Evolutionary conservation across 306 rosid genomes (phyloP).

Genomic region (Dalbergia cochinchinensis): DNA sequence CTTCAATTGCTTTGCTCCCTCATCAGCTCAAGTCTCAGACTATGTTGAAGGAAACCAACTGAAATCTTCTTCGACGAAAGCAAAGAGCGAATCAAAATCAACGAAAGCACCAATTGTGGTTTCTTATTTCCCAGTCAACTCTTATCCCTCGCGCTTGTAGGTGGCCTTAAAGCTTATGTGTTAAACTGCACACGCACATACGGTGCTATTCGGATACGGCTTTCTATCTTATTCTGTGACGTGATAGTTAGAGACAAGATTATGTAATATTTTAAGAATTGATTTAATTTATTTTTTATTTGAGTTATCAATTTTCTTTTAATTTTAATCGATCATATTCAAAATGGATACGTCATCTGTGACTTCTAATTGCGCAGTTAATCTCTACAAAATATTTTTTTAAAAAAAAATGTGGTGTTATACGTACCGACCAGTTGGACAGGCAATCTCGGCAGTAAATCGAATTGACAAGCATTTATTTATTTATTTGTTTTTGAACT

Average conservation of each 20-base stretch:
- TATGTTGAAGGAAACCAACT: conserved; percentile 5
- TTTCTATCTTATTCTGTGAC: neutral
- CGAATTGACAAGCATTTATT: too few species aligned
- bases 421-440: too few species aligned
- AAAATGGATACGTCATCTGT: too few species aligned
- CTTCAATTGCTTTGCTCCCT: conserved; percentile 34
- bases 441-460: too few species aligned
- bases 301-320: too few species aligned
- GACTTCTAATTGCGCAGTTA: too few species aligned
- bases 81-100: conserved; percentile 38
- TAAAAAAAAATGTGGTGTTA: too few species aligned
- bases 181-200: too few species aligned
- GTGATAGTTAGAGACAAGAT: neutral
- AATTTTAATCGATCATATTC: too few species aligned
- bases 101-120: conserved; percentile 40
- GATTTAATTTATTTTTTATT: too few species aligned
- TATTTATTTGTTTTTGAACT: too few species aligned
- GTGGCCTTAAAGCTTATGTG: neutral
- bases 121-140: conserved; percentile 38
- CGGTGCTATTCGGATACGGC: neutral
- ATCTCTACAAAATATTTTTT: too few species aligned
- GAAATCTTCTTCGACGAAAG: conserved; percentile 38
- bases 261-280: neutral
- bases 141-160: conserved; percentile 37
- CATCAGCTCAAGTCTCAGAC: conserved; percentile 28